Conservation (phyloP, 208 protist genomes). For the Wallacemonas sp. region DNA sequence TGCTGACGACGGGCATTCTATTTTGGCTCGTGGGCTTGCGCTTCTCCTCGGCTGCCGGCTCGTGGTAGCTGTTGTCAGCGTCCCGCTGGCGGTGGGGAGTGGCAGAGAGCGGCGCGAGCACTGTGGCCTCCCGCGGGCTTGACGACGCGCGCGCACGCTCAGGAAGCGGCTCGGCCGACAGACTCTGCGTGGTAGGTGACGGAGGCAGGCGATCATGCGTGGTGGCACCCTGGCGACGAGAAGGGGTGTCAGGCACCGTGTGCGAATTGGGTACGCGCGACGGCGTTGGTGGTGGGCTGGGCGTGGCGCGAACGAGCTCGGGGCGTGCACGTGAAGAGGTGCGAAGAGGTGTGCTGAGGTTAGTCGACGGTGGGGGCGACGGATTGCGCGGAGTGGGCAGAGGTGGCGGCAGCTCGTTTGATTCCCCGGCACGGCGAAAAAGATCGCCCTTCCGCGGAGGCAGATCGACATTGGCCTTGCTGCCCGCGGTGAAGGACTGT, state of each 20-base stretch:
- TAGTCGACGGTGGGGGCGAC: background rate
- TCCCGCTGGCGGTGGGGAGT: background rate
- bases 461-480: background rate
- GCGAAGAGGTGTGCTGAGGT: too few relatives aligned
- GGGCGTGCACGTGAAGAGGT: too few relatives aligned
- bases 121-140: background rate
- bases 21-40: background rate
- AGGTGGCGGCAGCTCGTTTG: background rate
- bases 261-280: background rate
- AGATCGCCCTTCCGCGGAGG: conserved; percentile 1
- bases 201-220: background rate
- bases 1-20: background rate
- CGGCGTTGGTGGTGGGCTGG: background rate
- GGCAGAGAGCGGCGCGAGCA: background rate
- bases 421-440: conserved; percentile 6
- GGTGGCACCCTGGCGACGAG: background rate
- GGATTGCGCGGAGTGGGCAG: too few relatives aligned
- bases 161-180: too few relatives aligned
- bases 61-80: conserved; percentile 5
- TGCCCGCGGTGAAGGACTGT: background rate
- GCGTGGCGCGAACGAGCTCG: background rate
- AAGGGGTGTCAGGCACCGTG: background rate
- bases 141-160: background rate
- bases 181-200: background rate
- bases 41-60: conserved; percentile 2